Evolutionary conservation across 75 land plant species (phyloP), one percentile per base, ranked within the genome.

Genomic region (Chamaecyparis obtusa): DNA sequence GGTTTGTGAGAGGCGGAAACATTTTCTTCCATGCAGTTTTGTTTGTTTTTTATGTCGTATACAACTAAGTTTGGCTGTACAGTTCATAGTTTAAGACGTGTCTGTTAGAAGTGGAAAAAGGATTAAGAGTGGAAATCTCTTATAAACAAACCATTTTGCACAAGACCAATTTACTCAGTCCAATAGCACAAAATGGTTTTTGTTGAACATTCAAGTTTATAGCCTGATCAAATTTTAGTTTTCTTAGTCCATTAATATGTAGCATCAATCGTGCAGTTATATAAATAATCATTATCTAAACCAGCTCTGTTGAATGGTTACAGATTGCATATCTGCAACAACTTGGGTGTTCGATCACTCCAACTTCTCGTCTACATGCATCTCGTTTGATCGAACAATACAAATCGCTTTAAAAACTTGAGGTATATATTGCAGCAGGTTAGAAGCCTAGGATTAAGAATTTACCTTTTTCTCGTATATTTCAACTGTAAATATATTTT

Each of bases 281-380:
- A 55, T 44, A 15, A 19, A 84, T 36, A 54, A 36, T 54, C 32
- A 2, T 36, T 64, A 24, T 19, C 55, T 24, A 56, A 84, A 32
- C 0, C 67, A 77, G 56, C 51, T 11, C 82, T 79, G 30, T 35
- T 54, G n/a, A 33, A 13, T 77, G 21, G 3, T 84, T 84, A 67
- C 91, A 95, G 95, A 92, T 95, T 24, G 30, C 96, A 1, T 96
- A 90, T 89, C 91, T 96, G 17, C 94, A 87, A 77, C 91, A 30
- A 46, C 86, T 96, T 67, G 97, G 97, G 24, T 96, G 97, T 90
- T 95, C 96, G 11, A 77, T 90, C 3, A 74, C n/a, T 14, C 97
- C 97, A 32, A 84, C 93, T 2, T 96, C 97, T 33, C 94, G 97
- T 54, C 96, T 96, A 17, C 97, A 96, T 89, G 97, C 97, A 72